Base-by-base conservation (phyloP, 1,284 basidiomycete species). In the Spongispora temasekensis region DNA sequence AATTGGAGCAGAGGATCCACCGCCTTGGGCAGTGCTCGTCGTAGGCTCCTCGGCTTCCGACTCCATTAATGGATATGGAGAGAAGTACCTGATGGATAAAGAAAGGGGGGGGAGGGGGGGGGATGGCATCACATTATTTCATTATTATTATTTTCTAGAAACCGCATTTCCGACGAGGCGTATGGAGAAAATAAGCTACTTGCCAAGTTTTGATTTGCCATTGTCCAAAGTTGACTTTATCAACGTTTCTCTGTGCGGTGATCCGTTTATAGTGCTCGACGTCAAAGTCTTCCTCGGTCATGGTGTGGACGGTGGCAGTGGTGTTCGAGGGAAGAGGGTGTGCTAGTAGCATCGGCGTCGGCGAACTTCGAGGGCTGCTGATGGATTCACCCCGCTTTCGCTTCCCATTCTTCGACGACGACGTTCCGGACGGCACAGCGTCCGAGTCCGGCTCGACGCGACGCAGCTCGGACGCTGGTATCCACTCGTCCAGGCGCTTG, bases 71-170 rank as follows among this genome's bases (percentile, higher is more conserved):
- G 93, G 93, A 71, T 95, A 95, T 2, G 93, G 93, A 2, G 93
- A 95, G 74, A 90, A 94, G 76, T 95, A 94, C 91, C 91, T 93
- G 65, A n/a, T n/a, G n/a, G n/a, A n/a, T n/a, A n/a, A n/a, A n/a
- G n/a, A n/a, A n/a, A n/a, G n/a, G n/a, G n/a, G n/a, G n/a, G n/a
- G n/a, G n/a, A n/a, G n/a, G n/a, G n/a, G n/a, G n/a, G n/a, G n/a
- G n/a, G n/a, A n/a, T n/a, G n/a, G n/a, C n/a, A n/a, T n/a, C n/a
- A n/a, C n/a, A n/a, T n/a, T n/a, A n/a, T n/a, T n/a, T n/a, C n/a
- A n/a, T n/a, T n/a, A n/a, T n/a, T n/a, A n/a, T n/a, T n/a, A n/a
- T n/a, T 50, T 54, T 54, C 44, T 28, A 51, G 46, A 19, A 25
- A 56, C 21, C 9, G 46, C 42, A 15, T 37, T 12, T 19, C 28